Base-by-base conservation (phyloP, 805 yeast genomes). In the Candida railenensis region DNA sequence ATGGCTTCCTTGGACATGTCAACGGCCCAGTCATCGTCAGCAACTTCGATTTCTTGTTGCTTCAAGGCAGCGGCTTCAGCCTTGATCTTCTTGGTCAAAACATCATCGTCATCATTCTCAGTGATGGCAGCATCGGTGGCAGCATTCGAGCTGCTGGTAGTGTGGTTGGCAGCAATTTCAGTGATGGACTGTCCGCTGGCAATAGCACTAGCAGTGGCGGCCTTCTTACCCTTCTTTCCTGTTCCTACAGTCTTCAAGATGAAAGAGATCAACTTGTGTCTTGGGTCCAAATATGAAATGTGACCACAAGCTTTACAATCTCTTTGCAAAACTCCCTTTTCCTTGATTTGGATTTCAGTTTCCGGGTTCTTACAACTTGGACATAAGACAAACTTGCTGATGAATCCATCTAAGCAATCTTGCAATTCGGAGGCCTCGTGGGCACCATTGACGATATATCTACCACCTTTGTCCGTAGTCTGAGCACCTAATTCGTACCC, bases 231-330 rank as follows among this genome's bases (percentile, higher is more conserved):
- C 68, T 83, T 82, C 61, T 78, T 74, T 71, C 53, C 68, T 51
- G 77, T 74, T 40, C 85, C 78, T 37, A 97, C 97, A 69, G 92
- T 90, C 76, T 92, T 92, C 63, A 87, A 71, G 56, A 92, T 91
- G 66, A 80, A 92, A 2, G 95, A 76, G n/a, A 89, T 80, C 54
- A 92, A 77, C 73, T 88, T 91, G 66, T 87, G 94, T 65, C 94
- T 80, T 51, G 88, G 83, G 59, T 91, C 96, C 58, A 91, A 82
- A 45, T 76, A 76, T 20, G 96, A 82, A 65, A 92, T 80, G 66
- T 85, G 82, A 73, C 99, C 99, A 78, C 99, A 94, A 19, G 99
- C 99, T 67, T 94, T 94, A 78, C 99, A 94, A 69, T 94, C 97
- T 70, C 90, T 84, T 56, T 83, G 85, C 63, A 94, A 74, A 55